phyloP scores from a whole-genome alignment of 2,329 filamentous ascomycete genomes.

The Juglanconis sp. region DNA sequence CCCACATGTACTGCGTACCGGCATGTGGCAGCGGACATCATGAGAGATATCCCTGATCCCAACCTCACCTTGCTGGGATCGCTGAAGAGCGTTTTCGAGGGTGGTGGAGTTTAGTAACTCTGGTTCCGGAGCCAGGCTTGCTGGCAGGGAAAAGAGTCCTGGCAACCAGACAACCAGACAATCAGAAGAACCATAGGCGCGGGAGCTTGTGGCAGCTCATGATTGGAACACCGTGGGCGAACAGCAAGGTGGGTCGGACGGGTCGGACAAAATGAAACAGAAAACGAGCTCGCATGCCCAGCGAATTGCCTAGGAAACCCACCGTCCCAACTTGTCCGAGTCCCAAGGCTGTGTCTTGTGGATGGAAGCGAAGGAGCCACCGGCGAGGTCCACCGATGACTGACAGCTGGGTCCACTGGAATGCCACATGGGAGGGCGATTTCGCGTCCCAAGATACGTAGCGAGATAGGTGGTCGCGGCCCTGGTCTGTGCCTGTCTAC shows the following conservation, averaged over 20 bases:
- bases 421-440: background rate
- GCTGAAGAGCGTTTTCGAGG: constrained; percentile 7
- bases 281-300: background rate
- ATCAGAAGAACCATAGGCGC: background rate
- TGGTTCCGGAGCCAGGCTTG: background rate
- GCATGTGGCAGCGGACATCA: constrained; percentile 3
- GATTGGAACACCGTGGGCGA: constrained; percentile 22
- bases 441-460: background rate
- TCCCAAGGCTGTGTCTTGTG: constrained; percentile 18
- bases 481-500: background rate
- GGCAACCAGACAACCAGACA: background rate
- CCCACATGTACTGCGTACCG: constrained; percentile 5
- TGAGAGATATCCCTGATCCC: constrained; percentile 7
- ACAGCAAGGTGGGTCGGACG: constrained; percentile 12
- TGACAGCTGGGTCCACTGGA: background rate
- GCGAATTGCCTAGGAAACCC: background rate
- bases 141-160: background rate
- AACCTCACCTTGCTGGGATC: background rate
- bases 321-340: constrained; percentile 18
- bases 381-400: background rate
- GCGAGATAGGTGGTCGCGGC: background rate
- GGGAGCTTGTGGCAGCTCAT: constrained; percentile 21
- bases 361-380: background rate
- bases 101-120: background rate
- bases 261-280: constrained; percentile 3